Base-by-base conservation (phyloP, 2,329 filamentous ascomycete species). In the Arthrocladium fulminans region DNA sequence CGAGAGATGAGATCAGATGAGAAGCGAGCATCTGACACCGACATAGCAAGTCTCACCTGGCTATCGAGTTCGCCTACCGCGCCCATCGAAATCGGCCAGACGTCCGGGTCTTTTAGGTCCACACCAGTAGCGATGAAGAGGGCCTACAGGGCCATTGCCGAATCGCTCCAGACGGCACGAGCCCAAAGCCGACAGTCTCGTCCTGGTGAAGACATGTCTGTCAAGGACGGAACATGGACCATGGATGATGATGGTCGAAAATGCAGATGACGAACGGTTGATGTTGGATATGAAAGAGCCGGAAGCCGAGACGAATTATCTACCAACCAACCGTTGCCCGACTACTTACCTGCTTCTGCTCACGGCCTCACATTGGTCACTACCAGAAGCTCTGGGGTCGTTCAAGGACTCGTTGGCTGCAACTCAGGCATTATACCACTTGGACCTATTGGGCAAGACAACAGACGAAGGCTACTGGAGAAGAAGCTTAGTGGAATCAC, bases 1-100 rank as follows among this genome's bases (percentile, higher is more conserved):
- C n/a, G n/a, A n/a, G n/a, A n/a, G n/a, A n/a, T n/a, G n/a, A n/a
- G n/a, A n/a, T n/a, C n/a, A 32, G 8, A 22, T 25, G 9, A 7
- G 39, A 22, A 19, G 8, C 8, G 24, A 8, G 17, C 20, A 42
- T 22, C 5, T 12, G 29, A 3, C 5, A 10, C 3, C 22, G 9
- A 8, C 9, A 8, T 1, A 57, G 63, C 1, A 65, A 65, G 41
- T 60, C 62, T 0, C 61, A 64, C 17, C 45, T 65, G n/a, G 56
- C 53, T 1, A 47, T 65, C 10, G 58, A 63, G 24, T 44, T 60
- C 20, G 57, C 55, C 0, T 59, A 62, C 38, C 55, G 54, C 12
- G 42, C 50, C 2, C 40, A 45, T 27, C 57, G 61, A 2, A 15
- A 44, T 2, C 45, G 49, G 8, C 46, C 57, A 0, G 50, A 57